Base-by-base conservation (phyloP, 2,329 filamentous ascomycete species). In the Rhinocladiella similis region DNA sequence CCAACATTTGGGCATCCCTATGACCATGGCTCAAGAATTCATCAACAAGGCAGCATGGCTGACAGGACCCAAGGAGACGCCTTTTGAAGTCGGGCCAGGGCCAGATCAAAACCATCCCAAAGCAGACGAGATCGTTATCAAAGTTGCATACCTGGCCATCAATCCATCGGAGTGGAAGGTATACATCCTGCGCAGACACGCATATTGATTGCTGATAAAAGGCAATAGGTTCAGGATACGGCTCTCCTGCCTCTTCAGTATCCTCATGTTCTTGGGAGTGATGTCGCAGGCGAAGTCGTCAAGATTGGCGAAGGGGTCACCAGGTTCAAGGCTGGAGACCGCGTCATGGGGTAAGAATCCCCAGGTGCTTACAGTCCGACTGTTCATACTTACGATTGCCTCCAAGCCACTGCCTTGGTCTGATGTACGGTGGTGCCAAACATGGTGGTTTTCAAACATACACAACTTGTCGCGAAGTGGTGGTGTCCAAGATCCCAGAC, bases 391-490 rank as follows among this genome's bases (percentile, higher is more conserved):
- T 4, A 36, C 27, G 16, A n/a, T 18, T 36, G 3, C 14, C 14
- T n/a, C 25, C n/a, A 18, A 45, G 64, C 2, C 52, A 50, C n/a
- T 62, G 60, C 27, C 19, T 57, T 0, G 59, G 50, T 2, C 43
- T 62, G 1, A 60, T 50, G 9, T 60, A 55, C 18, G 36, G 27
- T 6, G 51, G 18, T 69, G 69, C 5, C 66, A 39, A 53, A 27
- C 57, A 68, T 5, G 62, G 61, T 29, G 68, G 57, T 1, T 73
- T 72, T 45, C 72, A 73, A 47, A 14, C 52, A 2, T 70, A 69
- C 27, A 63, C 63, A 3, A 45, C 70, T 13, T 47, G 69, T 0
- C 59, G 48, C 4, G 58, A 56, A 3, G 51, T 63, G 4, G 50
- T 68, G 48, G 54, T 62, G 7, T 52, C 62, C 1, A 43, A 29